Base-by-base conservation (phyloP, 768 basidiomycete species). In the Serendipita sp. region DNA sequence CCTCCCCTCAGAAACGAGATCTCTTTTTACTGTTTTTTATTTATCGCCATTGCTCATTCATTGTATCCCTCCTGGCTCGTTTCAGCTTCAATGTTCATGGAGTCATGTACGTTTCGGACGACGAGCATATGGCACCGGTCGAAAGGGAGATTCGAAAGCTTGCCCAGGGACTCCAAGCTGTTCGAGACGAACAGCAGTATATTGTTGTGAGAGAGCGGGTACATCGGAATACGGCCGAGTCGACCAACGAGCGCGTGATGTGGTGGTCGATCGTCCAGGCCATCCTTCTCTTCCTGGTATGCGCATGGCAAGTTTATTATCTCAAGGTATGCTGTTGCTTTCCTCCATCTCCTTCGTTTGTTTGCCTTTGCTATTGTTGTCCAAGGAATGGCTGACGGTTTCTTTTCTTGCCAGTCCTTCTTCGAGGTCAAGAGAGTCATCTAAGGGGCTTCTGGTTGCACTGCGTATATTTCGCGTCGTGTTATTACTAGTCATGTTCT, bases 31-130 rank as follows among this genome's bases (percentile, higher is more conserved):
- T n/a, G n/a, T n/a, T n/a, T n/a, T n/a, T n/a, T n/a, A n/a, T n/a
- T n/a, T n/a, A n/a, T n/a, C n/a, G n/a, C 41, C 38, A 20, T 42
- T 66, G 33, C 66, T 34, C 41, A 44, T 34, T 63, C 31, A n/a
- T n/a, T n/a, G 60, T 63, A 62, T 66, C 56, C 66, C n/a, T n/a
- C n/a, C n/a, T n/a, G n/a, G n/a, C n/a, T n/a, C n/a, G n/a, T n/a
- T n/a, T n/a, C n/a, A 93, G 91, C 74, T 99, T 99, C 78, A 98
- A 98, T 71, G 96, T 98, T 22, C 96, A 99, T 68, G 96, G 96
- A 22, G 84, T 97, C 60, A 86, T 99, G 64, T 98, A 92, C 69
- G 83, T 98, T 41, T 81, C 84, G 30, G 93, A 93, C 69, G 90
- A 94, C 69, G 90, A 90, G 67, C 79, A 85, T 17, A 88, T 95